These are phyloP conservation scores for Pythium rhizo-oryzae DNA, from an alignment of 352 stramenopile genomes.

Conservation along the genomic window DNA sequence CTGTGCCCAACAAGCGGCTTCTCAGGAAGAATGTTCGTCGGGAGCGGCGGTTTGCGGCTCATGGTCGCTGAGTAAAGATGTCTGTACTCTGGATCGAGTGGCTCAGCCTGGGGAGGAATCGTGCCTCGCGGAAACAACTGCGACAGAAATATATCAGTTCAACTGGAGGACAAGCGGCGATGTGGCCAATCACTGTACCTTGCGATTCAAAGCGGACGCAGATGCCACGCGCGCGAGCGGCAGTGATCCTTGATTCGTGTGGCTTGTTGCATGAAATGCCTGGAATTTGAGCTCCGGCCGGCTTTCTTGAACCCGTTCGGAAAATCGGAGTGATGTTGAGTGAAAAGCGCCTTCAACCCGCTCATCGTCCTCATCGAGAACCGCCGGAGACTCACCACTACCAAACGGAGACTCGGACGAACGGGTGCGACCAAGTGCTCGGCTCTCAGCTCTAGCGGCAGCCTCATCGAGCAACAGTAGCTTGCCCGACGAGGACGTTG, in stretches of 20 bases:
- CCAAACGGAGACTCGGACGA: conserved; percentile 3
- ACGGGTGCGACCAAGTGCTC: background rate
- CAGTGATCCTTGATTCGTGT: conserved; percentile 5
- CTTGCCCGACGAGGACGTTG: conserved; percentile 28
- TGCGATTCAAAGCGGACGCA: conserved; percentile 7
- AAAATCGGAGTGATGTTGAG: conserved; percentile 5
- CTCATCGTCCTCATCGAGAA: conserved; percentile 13
- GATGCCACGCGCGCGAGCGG: conserved; percentile 10
- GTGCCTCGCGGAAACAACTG: conserved; percentile 52
- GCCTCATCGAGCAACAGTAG: conserved; percentile 26
- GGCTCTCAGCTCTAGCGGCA: background rate
- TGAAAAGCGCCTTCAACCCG: conserved; percentile 3
- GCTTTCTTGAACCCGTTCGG: conserved; percentile 13
- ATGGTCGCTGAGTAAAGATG: conserved; percentile 38
- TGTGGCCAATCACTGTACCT: conserved; percentile 4
- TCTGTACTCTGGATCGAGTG: conserved; percentile 58
- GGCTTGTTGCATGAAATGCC: conserved; percentile 17
- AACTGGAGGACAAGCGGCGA: background rate
- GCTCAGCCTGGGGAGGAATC: conserved; percentile 42
- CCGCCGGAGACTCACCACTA: conserved; percentile 16
- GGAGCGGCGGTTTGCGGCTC: conserved; percentile 24
- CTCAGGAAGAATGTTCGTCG: conserved; percentile 11
- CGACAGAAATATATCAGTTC: background rate
- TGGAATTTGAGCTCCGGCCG: conserved; percentile 19
- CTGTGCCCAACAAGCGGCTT: conserved; percentile 11